A percentile compares a stretch with the other conserved stretches of the same genome.
phyloP scores from a whole-genome alignment of 495 filamentous ascomycete genomes.

The Entonaema liquescens region DNA sequence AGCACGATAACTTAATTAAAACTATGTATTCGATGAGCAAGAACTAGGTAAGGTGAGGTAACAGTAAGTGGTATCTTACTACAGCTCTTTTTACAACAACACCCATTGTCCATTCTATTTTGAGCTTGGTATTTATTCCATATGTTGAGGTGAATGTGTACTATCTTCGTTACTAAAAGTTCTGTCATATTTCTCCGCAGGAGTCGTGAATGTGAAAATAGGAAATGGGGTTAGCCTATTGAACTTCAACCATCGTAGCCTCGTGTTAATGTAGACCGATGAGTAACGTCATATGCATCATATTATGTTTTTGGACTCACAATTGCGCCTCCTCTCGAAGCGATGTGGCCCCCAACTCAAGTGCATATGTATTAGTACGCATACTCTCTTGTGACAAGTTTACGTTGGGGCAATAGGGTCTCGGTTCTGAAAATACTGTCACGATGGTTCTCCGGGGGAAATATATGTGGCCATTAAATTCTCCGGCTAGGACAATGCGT shows the following conservation, averaged over 20 bases:
- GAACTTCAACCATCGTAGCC: not conserved
- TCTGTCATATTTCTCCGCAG: not conserved
- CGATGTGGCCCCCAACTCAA: not conserved
- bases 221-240: not conserved
- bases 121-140: not conserved
- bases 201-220: not conserved
- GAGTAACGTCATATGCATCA: not conserved
- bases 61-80: not conserved
- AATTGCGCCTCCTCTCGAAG: not conserved
- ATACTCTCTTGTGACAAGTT: not conserved
- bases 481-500: not conserved
- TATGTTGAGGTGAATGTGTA: not conserved
- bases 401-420: not conserved
- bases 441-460: not conserved
- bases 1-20: too few species aligned
- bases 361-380: not conserved
- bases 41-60: too few species aligned
- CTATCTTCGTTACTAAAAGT: not conserved
- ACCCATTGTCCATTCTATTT: not conserved
- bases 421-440: not conserved
- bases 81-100: not conserved
- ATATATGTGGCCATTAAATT: not conserved
- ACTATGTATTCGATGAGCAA: not conserved
- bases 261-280: not conserved
- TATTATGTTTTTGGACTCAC: not conserved